Evolutionary conservation across 2,329 filamentous ascomycete species (phyloP), one percentile per base, ranked within the genome.

Genomic region (Lasiodiplodia sp.): DNA sequence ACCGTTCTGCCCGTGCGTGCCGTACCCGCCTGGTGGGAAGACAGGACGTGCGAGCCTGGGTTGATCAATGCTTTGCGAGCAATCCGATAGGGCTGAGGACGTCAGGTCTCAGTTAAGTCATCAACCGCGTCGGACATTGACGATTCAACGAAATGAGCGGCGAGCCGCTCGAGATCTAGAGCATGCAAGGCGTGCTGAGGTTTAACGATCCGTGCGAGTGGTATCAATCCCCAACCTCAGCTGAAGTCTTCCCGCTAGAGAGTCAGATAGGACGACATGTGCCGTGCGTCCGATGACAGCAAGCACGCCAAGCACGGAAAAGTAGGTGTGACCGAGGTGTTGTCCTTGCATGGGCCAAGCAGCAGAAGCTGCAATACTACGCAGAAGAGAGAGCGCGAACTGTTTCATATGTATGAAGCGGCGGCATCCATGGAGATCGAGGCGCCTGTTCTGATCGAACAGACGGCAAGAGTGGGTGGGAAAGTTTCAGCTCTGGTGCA

Each of bases 311-410:
- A 64, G 60, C 25, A 23, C n/a, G 11, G 58, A 64, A 64, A 64
- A 64, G 60, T 64, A 52, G 60, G 60, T 64, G 60, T 38, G 60
- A 64, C n/a, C 10, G 60, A 7, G 23, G 60, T 49, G 60, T 52
- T 64, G 60, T 64, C 60, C 51, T 23, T 52, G 60, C 60, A 64
- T 52, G 44, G n/a, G 60, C 44, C 60, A 31, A 64, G 47, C 38
- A 52, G 21, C 44, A 47, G 44, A 38, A 52, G 60, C 47, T 52
- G 60, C 60, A 38, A 7, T 64, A 34, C n/a, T 34, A 47, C 47
- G 40, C 44, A 18, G 25, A 34, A 34, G n/a, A 49, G 60, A 63
- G 11, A 11, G n/a, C 60, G 44, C 21, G 18, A 25, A 21, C 23
- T 21, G 60, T 37, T 51, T 64, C 60, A 37, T 38, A 31, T 51